Conservation (phyloP, 2,329 filamentous ascomycete genomes). For the Penicillium expansum region DNA sequence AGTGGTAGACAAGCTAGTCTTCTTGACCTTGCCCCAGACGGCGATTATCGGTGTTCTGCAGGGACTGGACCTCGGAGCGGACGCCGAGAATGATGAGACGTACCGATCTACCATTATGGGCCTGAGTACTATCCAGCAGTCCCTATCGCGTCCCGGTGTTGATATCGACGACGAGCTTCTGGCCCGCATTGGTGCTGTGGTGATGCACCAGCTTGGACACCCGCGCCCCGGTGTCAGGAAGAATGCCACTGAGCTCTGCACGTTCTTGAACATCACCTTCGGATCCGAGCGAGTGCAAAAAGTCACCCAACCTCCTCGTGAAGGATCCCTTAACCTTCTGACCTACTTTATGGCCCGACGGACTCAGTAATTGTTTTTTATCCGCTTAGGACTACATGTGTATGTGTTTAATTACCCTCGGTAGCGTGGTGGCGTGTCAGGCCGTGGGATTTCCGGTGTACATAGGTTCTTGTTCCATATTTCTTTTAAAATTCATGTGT, state of each 20-base stretch:
- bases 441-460: conserved; percentile 5
- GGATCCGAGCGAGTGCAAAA: conserved; percentile 27
- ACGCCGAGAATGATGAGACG: conserved; percentile 31
- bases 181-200: conserved; percentile 33
- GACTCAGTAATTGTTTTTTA: conserved; percentile 15
- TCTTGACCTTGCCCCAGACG: conserved; percentile 18
- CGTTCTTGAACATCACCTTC: conserved; percentile 29
- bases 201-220: conserved; percentile 32
- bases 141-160: conserved; percentile 14
- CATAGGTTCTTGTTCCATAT: conserved; percentile 7
- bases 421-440: conserved; percentile 7
- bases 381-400: neutral
- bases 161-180: conserved; percentile 24
- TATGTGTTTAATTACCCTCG: conserved; percentile 5
- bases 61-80: conserved; percentile 29
- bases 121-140: conserved; percentile 21
- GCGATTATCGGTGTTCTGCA: conserved; percentile 35
- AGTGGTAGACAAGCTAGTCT: conserved; percentile 37
- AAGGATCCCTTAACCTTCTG: conserved; percentile 35
- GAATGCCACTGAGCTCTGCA: conserved; percentile 38
- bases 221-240: conserved; percentile 39
- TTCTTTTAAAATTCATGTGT: conserved; percentile 1
- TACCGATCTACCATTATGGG: conserved; percentile 38
- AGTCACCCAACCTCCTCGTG: conserved; percentile 30
- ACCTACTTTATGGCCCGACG: conserved; percentile 38